These are phyloP conservation scores for Rossbeevera mucosa DNA, from an alignment of 768 basidiomycete genomes.

Conservation along the genomic window DNA sequence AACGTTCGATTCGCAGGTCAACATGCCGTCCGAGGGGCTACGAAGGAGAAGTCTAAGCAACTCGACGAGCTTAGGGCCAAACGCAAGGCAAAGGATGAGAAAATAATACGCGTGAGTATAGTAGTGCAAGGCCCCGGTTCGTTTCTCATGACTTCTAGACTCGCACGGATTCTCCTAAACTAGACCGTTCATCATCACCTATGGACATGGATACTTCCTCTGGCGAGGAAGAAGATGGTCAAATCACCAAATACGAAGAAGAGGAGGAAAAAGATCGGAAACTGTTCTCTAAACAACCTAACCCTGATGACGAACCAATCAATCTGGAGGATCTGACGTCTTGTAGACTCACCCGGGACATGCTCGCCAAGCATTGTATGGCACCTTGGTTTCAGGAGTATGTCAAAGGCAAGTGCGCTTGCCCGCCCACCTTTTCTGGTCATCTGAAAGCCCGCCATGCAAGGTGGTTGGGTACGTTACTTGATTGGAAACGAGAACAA, in stretches of 20 bases:
- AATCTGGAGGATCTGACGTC: constrained; percentile 54
- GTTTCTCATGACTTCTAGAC: constrained; percentile 33
- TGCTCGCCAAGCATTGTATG: constrained; percentile 65
- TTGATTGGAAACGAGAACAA: constrained; percentile 63
- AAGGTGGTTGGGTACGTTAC: constrained; percentile 85
- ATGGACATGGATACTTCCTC: constrained; percentile 86
- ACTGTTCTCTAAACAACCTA: constrained; percentile 40
- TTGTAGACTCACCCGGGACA: constrained; percentile 62
- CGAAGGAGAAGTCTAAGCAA: constrained; percentile 75
- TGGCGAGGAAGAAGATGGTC: constrained; percentile 71
- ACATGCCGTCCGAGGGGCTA: constrained; percentile 66
- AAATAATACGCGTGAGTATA: constrained; percentile 68
- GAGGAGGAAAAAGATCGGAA: constrained; percentile 64
- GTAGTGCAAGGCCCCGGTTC: not conserved
- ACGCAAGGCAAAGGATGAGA: constrained; percentile 85
- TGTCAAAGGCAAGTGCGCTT: constrained; percentile 53
- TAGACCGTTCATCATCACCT: constrained; percentile 72
- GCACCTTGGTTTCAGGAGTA: constrained; percentile 86
- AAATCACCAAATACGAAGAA: constrained; percentile 68
- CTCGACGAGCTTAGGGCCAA: constrained; percentile 83
- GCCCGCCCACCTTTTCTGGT: no score
- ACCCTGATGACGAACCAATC: constrained; percentile 44
- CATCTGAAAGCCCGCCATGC: constrained; percentile 2
- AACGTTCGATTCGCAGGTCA: constrained; percentile 47
- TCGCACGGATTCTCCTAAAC: constrained; percentile 53